Base-by-base conservation (phyloP, 495 filamentous ascomycete species). In the Xylaria flabelliformis region DNA sequence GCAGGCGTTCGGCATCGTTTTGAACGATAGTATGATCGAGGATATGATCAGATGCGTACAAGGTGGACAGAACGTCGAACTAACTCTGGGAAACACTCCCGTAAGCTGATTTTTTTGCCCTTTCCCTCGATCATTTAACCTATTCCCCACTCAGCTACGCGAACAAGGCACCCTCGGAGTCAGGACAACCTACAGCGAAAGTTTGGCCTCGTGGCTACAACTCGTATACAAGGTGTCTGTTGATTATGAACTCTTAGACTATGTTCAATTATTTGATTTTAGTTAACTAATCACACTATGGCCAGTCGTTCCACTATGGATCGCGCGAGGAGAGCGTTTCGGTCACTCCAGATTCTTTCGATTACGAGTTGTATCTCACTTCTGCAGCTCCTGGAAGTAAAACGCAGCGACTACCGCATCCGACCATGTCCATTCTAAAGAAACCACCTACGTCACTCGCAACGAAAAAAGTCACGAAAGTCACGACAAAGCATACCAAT, bases 11-110 rank as follows among this genome's bases (percentile, higher is more conserved):
- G 90, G 90, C 72, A 80, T 94, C 70, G 88, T 87, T 34, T 80
- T 94, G 70, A 87, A 84, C 72, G 87, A 92, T 79, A 86, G 81
- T 69, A 85, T 90, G 42, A 87, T 94, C 71, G 88, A 92, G 75
- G 89, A 93, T 41, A 88, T 94, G 80, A 90, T 94, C 70, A 86
- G 88, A 73, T 89, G 85, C 74, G 86, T 92, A 26, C 86, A 88
- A 53, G 84, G 88, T 78, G 88, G 90, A 41, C 86, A 90, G 70
- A 87, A 86, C 59, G 78, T 90, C 48, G 83, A 88, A 80, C 82
- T 91, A 81, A 86, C 83, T 4, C 79, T 91, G 75, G 88, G 88
- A 55, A 83, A 80, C 75, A 80, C 74, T 75, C 86, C 88, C 3
- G 89, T 91, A 86, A 85, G 88, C 83, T 72, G 65, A 69, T 44